Conservation (phyloP, 2,329 filamentous ascomycete genomes). For the Oidium heveae region DNA sequence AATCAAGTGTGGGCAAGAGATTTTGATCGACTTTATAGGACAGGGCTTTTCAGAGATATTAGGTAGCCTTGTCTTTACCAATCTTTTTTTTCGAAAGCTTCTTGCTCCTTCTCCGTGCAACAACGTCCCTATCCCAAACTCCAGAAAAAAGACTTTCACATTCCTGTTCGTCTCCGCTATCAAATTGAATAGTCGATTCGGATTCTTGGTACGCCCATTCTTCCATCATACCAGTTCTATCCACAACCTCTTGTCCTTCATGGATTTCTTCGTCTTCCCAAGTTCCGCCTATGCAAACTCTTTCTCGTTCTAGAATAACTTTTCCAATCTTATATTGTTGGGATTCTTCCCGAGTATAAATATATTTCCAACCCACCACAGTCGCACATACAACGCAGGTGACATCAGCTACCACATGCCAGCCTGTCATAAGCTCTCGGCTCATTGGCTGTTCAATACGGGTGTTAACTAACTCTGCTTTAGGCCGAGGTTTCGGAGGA, state of each 20-base stretch:
- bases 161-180: constrained; percentile 40
- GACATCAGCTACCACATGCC: constrained; percentile 39
- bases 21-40: no score
- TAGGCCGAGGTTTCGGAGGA: constrained; percentile 1
- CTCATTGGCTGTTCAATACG: constrained; percentile 27
- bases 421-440: constrained; percentile 33
- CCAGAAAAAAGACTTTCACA: constrained; percentile 40
- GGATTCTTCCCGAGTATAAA: constrained; percentile 30
- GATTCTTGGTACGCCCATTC: constrained; percentile 13
- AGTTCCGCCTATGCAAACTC: constrained; percentile 24
- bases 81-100: not conserved
- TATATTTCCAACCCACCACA: constrained; percentile 43
- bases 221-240: constrained; percentile 32
- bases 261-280: constrained; percentile 24
- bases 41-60: no score
- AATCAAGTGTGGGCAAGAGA: no score
- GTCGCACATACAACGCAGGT: constrained; percentile 27
- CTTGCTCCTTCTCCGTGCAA: constrained; percentile 8
- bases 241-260: constrained; percentile 19
- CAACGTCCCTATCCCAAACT: constrained; percentile 27
- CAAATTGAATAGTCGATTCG: constrained; percentile 20
- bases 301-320: constrained; percentile 37
- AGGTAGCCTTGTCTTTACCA: not conserved
- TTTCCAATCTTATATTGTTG: constrained; percentile 46
- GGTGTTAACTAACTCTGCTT: constrained; percentile 25